These are phyloP conservation scores for Boletellus emodensis DNA, from an alignment of 768 basidiomycete species.

Conservation along the genomic window DNA sequence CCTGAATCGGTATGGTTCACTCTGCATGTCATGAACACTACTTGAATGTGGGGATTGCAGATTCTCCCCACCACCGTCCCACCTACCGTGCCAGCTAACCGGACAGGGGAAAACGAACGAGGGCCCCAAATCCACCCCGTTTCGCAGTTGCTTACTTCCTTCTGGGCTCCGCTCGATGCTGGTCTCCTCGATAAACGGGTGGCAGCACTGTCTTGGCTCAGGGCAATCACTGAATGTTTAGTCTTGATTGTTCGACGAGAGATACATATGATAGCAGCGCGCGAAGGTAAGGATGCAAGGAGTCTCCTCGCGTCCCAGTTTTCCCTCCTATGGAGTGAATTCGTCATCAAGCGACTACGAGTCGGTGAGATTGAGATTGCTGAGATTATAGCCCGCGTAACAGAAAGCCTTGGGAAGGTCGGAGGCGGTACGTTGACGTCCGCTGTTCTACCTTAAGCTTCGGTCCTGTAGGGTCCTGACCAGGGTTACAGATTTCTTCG, in stretches of 20 bases:
- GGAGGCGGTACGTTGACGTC: constrained; percentile 37
- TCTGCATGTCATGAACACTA: neutral
- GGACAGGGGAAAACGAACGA: neutral
- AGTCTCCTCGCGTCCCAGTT: constrained; percentile 45
- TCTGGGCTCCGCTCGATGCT: constrained; percentile 76
- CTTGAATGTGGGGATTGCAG: constrained; percentile 3
- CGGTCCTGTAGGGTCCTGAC: constrained; percentile 21
- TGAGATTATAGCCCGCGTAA: constrained; percentile 39
- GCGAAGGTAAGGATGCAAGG: constrained; percentile 4
- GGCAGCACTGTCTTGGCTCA: constrained; percentile 53
- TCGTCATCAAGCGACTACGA: constrained; percentile 42
- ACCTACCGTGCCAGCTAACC: neutral
- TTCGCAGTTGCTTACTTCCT: constrained; percentile 58
- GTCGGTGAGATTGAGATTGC: constrained; percentile 45
- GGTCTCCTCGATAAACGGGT: constrained; percentile 22
- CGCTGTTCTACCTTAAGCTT: constrained; percentile 24
- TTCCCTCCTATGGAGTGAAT: constrained; percentile 45
- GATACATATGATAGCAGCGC: neutral
- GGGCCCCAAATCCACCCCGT: constrained; percentile 27
- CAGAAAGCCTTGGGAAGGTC: constrained; percentile 41
- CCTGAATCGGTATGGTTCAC: constrained; percentile 52
- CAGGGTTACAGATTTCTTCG: constrained; percentile 40
- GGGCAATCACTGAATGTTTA: constrained; percentile 67
- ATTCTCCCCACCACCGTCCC: constrained; percentile 23
- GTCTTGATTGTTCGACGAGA: constrained; percentile 47